Percentiles rank a stretch among this genome's conserved stretches.
phyloP scores from a whole-genome alignment of 164 flowering plant species.

The Houttuynia cordata region DNA sequence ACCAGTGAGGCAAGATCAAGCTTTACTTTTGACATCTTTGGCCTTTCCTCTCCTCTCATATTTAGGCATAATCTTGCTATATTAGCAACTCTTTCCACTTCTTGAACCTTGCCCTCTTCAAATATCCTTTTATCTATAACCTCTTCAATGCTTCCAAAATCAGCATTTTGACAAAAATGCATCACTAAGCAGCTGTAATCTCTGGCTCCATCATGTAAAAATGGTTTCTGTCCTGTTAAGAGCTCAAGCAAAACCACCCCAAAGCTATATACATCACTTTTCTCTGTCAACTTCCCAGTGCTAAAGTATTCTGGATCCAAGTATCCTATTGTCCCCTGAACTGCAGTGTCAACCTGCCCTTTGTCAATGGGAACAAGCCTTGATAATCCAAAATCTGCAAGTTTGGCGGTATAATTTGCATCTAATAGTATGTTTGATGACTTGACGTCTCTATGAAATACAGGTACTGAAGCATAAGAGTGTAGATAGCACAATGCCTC shows the following conservation, averaged over 20 bases:
- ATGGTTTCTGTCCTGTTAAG: constrained; percentile 6
- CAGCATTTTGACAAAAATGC: constrained; percentile 3
- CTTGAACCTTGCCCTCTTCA: constrained; percentile 1
- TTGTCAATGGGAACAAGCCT: constrained; percentile 2
- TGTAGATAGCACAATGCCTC: constrained; percentile 11
- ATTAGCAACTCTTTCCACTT: constrained; percentile 4
- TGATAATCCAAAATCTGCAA: constrained; percentile 8
- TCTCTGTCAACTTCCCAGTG: constrained; percentile 6
- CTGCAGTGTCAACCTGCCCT: constrained; percentile 1
- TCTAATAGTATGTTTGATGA: constrained; percentile 7
- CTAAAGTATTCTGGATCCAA: constrained; percentile 7
- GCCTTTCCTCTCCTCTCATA: constrained; percentile 6
- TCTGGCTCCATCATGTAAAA: neutral
- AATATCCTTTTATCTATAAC: neutral
- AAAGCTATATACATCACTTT: constrained; percentile 12
- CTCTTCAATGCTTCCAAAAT: neutral
- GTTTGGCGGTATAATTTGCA: constrained; percentile 4
- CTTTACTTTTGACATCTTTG: constrained; percentile 1
- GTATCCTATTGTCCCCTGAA: constrained; percentile 8
- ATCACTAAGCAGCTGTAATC: constrained; percentile 1
- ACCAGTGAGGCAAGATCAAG: neutral
- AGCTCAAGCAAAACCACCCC: constrained; percentile 8
- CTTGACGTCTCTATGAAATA: constrained; percentile 9
- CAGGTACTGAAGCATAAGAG: constrained; percentile 9
- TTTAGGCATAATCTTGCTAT: constrained; percentile 6